These are phyloP conservation scores for Phyllostachys edulis DNA, from an alignment of 176 grass and related monocot genomes.

Conservation along the genomic window DNA sequence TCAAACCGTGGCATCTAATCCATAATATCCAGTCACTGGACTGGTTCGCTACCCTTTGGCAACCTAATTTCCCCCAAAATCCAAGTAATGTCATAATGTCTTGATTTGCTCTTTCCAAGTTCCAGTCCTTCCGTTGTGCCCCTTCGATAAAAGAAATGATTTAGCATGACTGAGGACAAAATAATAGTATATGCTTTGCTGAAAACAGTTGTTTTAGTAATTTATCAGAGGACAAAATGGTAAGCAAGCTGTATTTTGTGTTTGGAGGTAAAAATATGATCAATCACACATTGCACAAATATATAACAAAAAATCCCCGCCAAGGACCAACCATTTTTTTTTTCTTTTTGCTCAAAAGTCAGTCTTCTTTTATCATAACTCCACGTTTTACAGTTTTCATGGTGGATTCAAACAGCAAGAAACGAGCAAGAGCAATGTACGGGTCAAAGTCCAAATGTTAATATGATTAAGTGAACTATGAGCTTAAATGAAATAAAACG, in stretches of 20 bases:
- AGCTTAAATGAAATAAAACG: slow-evolving; percentile 1
- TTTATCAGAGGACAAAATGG: not conserved
- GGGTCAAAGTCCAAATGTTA: not conserved
- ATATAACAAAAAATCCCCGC: not conserved
- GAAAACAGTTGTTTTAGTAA: not conserved
- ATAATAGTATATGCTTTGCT: not conserved
- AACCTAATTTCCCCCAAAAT: not conserved
- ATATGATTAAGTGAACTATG: slow-evolving; percentile 1
- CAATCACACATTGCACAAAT: not conserved
- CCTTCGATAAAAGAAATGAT: not conserved
- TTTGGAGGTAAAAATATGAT: slow-evolving; percentile 1
- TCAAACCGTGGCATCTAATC: not conserved
- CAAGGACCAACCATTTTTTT: not conserved
- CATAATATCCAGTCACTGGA: not conserved
- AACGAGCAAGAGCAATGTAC: slow-evolving; percentile 9
- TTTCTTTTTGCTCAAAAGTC: slow-evolving; percentile 6
- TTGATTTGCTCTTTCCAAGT: not conserved
- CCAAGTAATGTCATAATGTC: not conserved
- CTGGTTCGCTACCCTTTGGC: not conserved
- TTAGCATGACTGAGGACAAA: not conserved
- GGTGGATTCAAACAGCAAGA: not conserved
- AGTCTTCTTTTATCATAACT: not conserved
- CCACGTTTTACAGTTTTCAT: slow-evolving; percentile 11
- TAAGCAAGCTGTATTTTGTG: not conserved
- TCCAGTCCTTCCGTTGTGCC: not conserved